Conservation (phyloP, 2,329 filamentous ascomycete genomes). For the Tolypocladium guangdongense region DNA sequence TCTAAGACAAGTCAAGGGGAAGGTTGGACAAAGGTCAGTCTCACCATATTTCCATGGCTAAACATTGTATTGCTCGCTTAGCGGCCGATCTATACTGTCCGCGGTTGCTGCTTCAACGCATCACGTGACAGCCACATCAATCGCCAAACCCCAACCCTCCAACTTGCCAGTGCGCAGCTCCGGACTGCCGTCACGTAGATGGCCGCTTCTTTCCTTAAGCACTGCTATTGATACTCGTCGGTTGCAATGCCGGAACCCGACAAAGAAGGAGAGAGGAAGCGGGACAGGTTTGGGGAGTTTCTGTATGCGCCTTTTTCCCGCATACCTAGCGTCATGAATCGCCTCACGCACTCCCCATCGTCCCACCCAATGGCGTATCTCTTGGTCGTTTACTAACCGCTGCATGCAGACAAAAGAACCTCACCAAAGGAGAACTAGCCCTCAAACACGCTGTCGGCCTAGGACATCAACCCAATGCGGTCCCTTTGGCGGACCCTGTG, state of each 20-base stretch:
- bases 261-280: conserved; percentile 12
- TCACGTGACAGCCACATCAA: too few species aligned
- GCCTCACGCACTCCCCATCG: not conserved
- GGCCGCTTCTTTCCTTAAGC: not conserved
- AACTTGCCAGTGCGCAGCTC: not conserved
- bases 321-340: conserved; percentile 2
- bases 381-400: conserved; percentile 1
- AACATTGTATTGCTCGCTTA: too few species aligned
- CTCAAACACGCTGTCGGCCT: conserved; percentile 24
- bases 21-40: too few species aligned
- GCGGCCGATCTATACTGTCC: too few species aligned
- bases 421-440: conserved; percentile 23
- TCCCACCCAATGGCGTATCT: not conserved
- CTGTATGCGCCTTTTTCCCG: conserved; percentile 14
- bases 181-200: not conserved
- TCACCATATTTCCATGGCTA: too few species aligned
- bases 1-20: too few species aligned
- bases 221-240: not conserved
- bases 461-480: conserved; percentile 18
- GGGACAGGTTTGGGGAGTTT: conserved; percentile 21
- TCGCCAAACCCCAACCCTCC: too few species aligned
- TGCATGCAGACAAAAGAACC: conserved; percentile 16
- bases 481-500: conserved; percentile 16
- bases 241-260: not conserved
- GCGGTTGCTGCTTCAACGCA: too few species aligned